phyloP scores from a whole-genome alignment of 1,284 basidiomycete species.

The Bjerkandera adusta region DNA sequence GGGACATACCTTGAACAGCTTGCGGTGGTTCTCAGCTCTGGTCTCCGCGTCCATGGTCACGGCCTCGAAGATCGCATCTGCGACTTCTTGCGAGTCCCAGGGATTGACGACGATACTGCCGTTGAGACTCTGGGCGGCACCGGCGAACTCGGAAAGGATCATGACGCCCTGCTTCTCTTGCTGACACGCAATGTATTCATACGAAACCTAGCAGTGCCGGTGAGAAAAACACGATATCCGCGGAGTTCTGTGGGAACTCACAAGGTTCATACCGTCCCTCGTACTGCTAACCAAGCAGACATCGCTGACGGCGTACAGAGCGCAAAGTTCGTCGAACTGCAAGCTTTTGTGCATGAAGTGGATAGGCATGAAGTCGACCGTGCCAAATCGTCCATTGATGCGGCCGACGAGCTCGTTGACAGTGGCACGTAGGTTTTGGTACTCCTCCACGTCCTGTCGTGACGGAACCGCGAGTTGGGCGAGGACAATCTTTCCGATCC shows the following conservation, averaged over 20 bases:
- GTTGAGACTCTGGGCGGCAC: constrained; percentile 94
- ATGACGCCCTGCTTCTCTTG: constrained; percentile 91
- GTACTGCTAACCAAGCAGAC: constrained; percentile 96
- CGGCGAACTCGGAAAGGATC: constrained; percentile 98
- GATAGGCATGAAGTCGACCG: constrained; percentile 98
- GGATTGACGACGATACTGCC: constrained; percentile 95
- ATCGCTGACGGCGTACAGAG: constrained; percentile 94
- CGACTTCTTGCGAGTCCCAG: constrained; percentile 94
- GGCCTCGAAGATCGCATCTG: constrained; percentile 93
- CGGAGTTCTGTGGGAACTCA: constrained; percentile 37
- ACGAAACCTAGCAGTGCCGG: constrained; percentile 81
- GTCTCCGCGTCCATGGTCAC: constrained; percentile 84
- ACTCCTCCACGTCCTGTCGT: constrained; percentile 97
- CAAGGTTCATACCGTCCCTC: constrained; percentile 98
- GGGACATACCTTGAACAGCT: constrained; percentile 76
- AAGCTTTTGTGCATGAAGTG: constrained; percentile 98
- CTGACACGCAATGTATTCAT: constrained; percentile 98
- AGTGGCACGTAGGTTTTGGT: constrained; percentile 93
- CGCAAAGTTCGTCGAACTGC: constrained; percentile 93
- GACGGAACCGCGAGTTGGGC: constrained; percentile 98
- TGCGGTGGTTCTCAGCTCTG: constrained; percentile 89
- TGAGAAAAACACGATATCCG: background rate
- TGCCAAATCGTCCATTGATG: constrained; percentile 98
- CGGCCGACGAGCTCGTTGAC: constrained; percentile 98
- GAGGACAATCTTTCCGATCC: constrained; percentile 98